Base-by-base conservation (phyloP, 2,329 filamentous ascomycete genomes). In the Microdochium trichocladiopsis region DNA sequence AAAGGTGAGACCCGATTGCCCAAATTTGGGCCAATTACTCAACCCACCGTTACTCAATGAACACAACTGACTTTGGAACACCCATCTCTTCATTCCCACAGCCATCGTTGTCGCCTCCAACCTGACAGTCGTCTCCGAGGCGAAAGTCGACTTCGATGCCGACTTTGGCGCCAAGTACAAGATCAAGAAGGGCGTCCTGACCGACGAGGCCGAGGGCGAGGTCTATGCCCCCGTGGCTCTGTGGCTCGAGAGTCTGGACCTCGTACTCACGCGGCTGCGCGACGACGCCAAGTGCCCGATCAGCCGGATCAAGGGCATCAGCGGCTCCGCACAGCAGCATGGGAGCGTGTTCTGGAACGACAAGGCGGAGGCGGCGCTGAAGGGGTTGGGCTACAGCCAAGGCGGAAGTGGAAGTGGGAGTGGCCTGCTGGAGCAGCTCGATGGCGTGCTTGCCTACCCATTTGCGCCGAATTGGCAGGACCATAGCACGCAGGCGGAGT, bases 391-490 rank as follows among this genome's bases (percentile, higher is more conserved):
- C 58, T 65, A 78, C 2, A 70, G 70, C 21, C n/a, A n/a, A n/a
- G n/a, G n/a, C n/a, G n/a, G n/a, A n/a, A 80, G 80, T 18, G 18
- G 41, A 9, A 45, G 36, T 41, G 36, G 36, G 41, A 45, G 12
- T 65, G 72, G 78, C 1, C 73, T 97, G 48, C 78, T 88, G 49
- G 83, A 88, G 55, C 91, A 95, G 72, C 74, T 97, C 24, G 70
- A 74, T 10, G 73, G 71, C 2, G 88, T 87, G 0, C 89, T 97
- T 64, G 88, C 91, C 16, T 87, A 95, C 67, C 85, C 88, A 4
- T 92, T 85, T 72, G 91, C 90, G 58, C 94, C 94, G 8, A 99
- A 97, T 69, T 99, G 94, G 94, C 94, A 97, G 72, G 94, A 99
- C 68, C 87, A 92, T 56, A 96, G 91, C 71, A 97, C 94, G 2